phyloP scores from a whole-genome alignment of 306 rosid genomes.

The Acacia confusa region DNA sequence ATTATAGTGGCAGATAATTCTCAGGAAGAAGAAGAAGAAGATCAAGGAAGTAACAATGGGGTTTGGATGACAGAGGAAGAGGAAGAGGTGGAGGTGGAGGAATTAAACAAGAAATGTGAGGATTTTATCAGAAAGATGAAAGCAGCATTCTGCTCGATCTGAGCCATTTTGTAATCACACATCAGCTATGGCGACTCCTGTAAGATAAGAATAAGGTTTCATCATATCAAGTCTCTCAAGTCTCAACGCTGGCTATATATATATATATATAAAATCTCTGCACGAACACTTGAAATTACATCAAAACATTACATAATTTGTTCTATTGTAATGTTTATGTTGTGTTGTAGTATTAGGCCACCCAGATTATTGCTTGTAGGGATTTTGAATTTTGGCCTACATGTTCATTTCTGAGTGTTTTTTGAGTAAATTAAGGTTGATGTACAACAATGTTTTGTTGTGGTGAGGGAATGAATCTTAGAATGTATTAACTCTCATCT shows the following conservation, averaged over 20 bases:
- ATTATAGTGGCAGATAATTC: background rate
- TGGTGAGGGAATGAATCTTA: background rate
- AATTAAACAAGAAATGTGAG: constrained; percentile 76
- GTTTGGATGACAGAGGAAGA: constrained; percentile 16
- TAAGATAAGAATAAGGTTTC: background rate
- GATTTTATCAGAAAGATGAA: constrained; percentile 74
- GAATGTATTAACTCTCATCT: too few relatives aligned
- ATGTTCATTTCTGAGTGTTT: background rate
- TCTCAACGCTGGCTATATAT: too few relatives aligned
- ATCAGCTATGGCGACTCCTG: constrained; percentile 10
- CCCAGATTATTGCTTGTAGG: constrained; percentile 25
- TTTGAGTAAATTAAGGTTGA: background rate
- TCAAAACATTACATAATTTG: background rate
- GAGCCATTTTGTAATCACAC: constrained; percentile 30
- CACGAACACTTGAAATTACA: background rate
- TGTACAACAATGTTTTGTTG: background rate
- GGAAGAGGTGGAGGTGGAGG: constrained; percentile 48
- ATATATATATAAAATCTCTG: background rate
- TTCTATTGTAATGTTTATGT: background rate
- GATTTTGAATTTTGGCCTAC: background rate
- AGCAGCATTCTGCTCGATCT: constrained; percentile 48
- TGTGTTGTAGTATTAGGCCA: background rate
- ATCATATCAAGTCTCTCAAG: background rate
- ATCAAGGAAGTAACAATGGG: background rate
- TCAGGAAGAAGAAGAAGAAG: background rate